Evolutionary conservation across 768 basidiomycete genomes (phyloP), one percentile per base, ranked within the genome.

Genomic region (Hysterangium stoloniferum): DNA sequence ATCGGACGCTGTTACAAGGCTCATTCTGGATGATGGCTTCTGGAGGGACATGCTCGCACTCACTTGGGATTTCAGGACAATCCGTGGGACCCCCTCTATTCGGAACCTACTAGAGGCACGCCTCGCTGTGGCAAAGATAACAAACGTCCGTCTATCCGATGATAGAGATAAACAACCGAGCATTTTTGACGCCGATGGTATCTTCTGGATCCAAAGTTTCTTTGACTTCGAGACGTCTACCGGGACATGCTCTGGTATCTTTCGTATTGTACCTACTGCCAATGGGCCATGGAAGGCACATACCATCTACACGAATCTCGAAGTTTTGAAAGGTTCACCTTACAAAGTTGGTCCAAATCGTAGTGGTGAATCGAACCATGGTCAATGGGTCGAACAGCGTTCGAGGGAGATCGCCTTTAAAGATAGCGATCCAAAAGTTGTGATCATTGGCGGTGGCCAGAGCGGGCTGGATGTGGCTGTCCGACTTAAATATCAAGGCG

Each of bases 21-120:
- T 70, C 11, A 58, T 67, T 38, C 47, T 70, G 27, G 61, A 64
- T 19, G 61, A 59, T 38, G 68, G 68, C 4, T 75, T 74, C 52
- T 83, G 80, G 82, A 65, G 79, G 11, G 81, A 83, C 55, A 66
- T 75, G 45, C 71, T 80, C n/a, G 71, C 76, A 0, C 67, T 83
- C 48, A 82, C 81, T 15, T 82, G 79, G 79, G 71, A 79, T 52
- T 74, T 81, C 42, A 74, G 79, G 33, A 77, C 79, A 6, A 76
- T 83, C 57, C 68, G 73, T 54, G 70, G 75, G 11, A 62, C 56
- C 32, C 19, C 58, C 1, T 59, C 62, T 6, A 74, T 83, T 34
- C 59, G 50, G 3, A 58, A 60, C 22, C 74, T 81, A 59, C 70
- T 80, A 32, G n/a, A 54, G 4, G 75, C 75, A 42, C 72, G 77